Percentiles rank a stretch among this genome's conserved stretches.
Conservation (phyloP, 257 asterid species). For the Solanum chmielewskii region DNA sequence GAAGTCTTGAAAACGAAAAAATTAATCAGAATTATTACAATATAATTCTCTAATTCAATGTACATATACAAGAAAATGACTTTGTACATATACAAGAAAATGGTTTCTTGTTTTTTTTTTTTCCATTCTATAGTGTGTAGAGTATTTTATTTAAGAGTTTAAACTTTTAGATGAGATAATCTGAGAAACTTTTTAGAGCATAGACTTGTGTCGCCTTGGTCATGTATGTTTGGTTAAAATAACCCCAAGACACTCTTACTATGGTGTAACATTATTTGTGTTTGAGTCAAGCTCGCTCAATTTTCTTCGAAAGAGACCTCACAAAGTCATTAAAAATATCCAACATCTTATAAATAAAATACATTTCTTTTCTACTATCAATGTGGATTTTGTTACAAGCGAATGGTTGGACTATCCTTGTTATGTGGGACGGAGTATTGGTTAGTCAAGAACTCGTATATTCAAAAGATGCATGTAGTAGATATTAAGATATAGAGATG, state of each 20-base stretch:
- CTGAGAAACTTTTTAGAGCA: neutral
- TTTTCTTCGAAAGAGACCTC: neutral
- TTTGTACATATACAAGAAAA: neutral
- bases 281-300: neutral
- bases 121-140: neutral
- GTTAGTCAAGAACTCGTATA: fast-evolving
- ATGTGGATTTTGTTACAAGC: no score
- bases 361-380: neutral
- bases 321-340: neutral
- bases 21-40: neutral
- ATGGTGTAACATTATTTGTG: neutral
- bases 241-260: neutral
- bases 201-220: neutral
- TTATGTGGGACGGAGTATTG: fast-evolving
- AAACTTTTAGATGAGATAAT: neutral
- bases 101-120: neutral
- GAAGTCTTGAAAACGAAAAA: neutral
- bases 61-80: neutral
- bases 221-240: neutral
- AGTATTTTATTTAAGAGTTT: neutral
- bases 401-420: no score
- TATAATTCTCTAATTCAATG: neutral
- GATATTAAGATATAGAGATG: no score
- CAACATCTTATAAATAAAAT: neutral
- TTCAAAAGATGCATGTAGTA: no score